Conservation (phyloP, 2,329 filamentous ascomycete genomes). For the Colletotrichum theobromicola region DNA sequence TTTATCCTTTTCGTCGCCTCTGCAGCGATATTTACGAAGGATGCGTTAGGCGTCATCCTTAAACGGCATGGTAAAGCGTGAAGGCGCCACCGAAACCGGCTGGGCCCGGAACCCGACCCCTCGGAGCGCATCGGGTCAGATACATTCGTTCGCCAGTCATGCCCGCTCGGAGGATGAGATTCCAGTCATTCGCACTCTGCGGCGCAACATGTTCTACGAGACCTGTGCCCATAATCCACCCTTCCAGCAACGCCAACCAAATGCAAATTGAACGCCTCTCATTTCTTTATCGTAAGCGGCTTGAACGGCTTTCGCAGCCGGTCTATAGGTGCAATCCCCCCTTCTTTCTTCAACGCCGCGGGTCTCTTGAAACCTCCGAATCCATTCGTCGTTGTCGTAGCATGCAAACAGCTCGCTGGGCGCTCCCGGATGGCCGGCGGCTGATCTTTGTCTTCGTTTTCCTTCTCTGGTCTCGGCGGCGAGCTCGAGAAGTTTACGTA, state of each 20-base stretch:
- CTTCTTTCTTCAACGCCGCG: conserved; percentile 41
- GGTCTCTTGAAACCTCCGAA: conserved; percentile 48
- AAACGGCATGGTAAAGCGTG: neutral
- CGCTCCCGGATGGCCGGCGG: conserved; percentile 38
- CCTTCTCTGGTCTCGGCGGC: conserved; percentile 38
- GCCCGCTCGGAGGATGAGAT: rapidly evolving
- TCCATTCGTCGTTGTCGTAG: conserved; percentile 51
- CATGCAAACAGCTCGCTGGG: conserved; percentile 53
- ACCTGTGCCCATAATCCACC: neutral
- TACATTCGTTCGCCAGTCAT: neutral
- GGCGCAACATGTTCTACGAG: neutral
- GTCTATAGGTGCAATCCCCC: conserved; percentile 53
- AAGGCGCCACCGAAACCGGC: neutral
- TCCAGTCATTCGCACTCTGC: neutral
- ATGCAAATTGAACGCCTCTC: neutral
- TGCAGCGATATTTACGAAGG: conserved; percentile 2
- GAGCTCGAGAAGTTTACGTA: conserved; percentile 68
- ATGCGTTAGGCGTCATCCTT: neutral
- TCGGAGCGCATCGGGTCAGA: neutral
- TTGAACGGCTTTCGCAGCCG: conserved; percentile 61
- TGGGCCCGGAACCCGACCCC: neutral
- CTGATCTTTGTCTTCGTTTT: conserved; percentile 30
- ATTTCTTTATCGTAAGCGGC: conserved; percentile 57
- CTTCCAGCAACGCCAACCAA: neutral
- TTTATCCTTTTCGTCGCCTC: neutral